Percentiles rank a stretch among this genome's conserved stretches.
phyloP scores from a whole-genome alignment of 306 rosid species.

The Cucurbita pepo region DNA sequence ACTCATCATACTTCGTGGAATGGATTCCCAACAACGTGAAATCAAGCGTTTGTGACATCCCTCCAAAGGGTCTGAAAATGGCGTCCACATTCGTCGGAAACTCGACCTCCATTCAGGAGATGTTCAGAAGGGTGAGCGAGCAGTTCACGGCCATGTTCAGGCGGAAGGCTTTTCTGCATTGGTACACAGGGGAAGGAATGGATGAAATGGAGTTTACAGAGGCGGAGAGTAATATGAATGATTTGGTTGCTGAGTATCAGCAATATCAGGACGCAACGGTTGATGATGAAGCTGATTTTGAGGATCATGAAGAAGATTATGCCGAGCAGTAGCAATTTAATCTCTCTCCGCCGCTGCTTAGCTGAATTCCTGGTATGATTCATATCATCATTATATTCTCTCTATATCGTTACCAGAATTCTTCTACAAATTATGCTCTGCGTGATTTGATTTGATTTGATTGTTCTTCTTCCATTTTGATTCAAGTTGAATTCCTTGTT shows the following conservation, averaged over 20 bases:
- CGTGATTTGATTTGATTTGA: background rate
- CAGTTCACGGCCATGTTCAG: conserved; percentile 88
- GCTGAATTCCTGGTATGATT: background rate
- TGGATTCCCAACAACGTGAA: conserved; percentile 96
- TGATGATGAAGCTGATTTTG: conserved; percentile 61
- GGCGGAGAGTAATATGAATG: conserved; percentile 92
- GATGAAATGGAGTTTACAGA: conserved; percentile 96
- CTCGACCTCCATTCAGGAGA: conserved; percentile 90
- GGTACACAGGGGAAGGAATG: conserved; percentile 97
- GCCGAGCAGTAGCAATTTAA: conserved; percentile 6
- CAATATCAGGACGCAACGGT: conserved; percentile 87
- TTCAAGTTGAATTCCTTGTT: conserved; percentile 1
- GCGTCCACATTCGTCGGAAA: conserved; percentile 86
- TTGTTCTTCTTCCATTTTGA: background rate
- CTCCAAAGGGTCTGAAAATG: conserved; percentile 70
- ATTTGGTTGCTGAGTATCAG: conserved; percentile 84
- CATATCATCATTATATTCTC: background rate
- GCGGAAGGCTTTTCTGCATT: conserved; percentile 87
- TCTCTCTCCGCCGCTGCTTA: background rate
- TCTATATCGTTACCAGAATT: background rate
- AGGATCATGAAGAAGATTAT: conserved; percentile 40
- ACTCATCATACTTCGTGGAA: conserved; percentile 79
- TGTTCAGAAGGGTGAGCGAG: conserved; percentile 92
- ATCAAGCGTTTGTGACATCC: conserved; percentile 82
- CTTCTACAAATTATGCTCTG: background rate